A percentile compares a stretch with the other conserved stretches of the same genome.
These are phyloP conservation scores for Thalassiosira livingstoniorum DNA, from an alignment of 352 stramenopile genomes.

Conservation along the genomic window DNA sequence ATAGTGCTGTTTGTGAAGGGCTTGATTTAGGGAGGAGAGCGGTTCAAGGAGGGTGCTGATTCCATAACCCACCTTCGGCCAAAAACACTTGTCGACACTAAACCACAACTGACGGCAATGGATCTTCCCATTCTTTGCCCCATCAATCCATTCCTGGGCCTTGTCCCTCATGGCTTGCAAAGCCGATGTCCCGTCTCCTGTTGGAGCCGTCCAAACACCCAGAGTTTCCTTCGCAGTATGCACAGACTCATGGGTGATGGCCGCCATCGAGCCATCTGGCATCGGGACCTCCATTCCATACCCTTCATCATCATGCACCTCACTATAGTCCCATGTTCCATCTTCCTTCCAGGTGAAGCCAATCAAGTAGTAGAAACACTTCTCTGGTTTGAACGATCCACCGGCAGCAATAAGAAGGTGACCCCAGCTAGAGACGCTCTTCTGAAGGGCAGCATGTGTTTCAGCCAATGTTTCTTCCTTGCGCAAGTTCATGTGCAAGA, in stretches of 20 bases:
- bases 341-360: slow-evolving; percentile 7
- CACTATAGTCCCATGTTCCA: slow-evolving; percentile 9
- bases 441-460: neutral
- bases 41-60: neutral
- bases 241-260: slow-evolving; percentile 11
- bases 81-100: slow-evolving; percentile 25
- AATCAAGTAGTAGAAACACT: slow-evolving; percentile 40
- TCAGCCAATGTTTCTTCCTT: neutral
- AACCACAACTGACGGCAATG: slow-evolving; percentile 17
- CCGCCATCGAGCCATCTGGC: neutral
- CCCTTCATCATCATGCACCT: slow-evolving; percentile 2
- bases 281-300: neutral
- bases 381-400: slow-evolving; percentile 4
- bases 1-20: neutral
- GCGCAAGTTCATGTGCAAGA: slow-evolving; percentile 7
- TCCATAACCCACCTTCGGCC: slow-evolving; percentile 31
- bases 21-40: neutral
- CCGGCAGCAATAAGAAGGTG: slow-evolving; percentile 14
- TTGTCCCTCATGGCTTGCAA: slow-evolving; percentile 19
- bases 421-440: slow-evolving; percentile 12
- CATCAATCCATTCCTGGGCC: neutral
- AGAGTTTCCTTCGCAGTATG: slow-evolving; percentile 12
- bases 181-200: neutral
- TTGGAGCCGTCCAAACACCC: slow-evolving; percentile 28
- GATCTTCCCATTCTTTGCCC: neutral